Percentiles rank a stretch among this genome's conserved stretches.
phyloP scores from a whole-genome alignment of 1,284 basidiomycete genomes.

The Stygiomarasmius scandens region DNA sequence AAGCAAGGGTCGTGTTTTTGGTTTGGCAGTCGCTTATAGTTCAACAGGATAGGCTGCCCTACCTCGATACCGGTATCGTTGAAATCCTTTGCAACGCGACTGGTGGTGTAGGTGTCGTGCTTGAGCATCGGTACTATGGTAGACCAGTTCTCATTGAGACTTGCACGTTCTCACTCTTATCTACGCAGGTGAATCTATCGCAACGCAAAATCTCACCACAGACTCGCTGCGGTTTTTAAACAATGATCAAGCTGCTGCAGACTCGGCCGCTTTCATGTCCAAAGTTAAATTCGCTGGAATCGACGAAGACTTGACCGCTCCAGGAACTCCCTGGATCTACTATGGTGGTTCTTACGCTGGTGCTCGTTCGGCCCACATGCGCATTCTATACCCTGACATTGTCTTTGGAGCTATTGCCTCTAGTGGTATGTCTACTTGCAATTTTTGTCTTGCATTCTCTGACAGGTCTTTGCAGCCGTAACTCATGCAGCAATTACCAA shows the following conservation, averaged over 20 bases:
- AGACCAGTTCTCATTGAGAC: conserved; percentile 18
- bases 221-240: conserved; percentile 84
- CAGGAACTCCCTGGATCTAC: conserved; percentile 87
- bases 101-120: conserved; percentile 82
- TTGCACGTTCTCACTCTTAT: conserved; percentile 11
- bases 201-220: conserved; percentile 79
- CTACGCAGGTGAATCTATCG: conserved; percentile 75
- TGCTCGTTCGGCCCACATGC: conserved; percentile 93
- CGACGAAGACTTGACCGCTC: conserved; percentile 68
- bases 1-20: conserved; percentile 12
- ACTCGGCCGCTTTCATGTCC: conserved; percentile 90
- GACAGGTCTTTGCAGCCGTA: conserved; percentile 46
- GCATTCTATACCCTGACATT: conserved; percentile 82
- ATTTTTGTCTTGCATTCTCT: not conserved
- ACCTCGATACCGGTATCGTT: conserved; percentile 83
- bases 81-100: conserved; percentile 85
- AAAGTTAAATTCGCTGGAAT: conserved; percentile 79
- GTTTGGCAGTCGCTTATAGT: not conserved
- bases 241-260: conserved; percentile 89
- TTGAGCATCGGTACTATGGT: conserved; percentile 92
- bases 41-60: conserved; percentile 60
- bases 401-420: conserved; percentile 93
- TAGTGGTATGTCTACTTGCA: conserved; percentile 57
- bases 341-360: conserved; percentile 86
- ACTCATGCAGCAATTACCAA: conserved; percentile 74